Base-by-base conservation (phyloP, 139 green algal species). In the Pseudopediastrum boryanum region DNA sequence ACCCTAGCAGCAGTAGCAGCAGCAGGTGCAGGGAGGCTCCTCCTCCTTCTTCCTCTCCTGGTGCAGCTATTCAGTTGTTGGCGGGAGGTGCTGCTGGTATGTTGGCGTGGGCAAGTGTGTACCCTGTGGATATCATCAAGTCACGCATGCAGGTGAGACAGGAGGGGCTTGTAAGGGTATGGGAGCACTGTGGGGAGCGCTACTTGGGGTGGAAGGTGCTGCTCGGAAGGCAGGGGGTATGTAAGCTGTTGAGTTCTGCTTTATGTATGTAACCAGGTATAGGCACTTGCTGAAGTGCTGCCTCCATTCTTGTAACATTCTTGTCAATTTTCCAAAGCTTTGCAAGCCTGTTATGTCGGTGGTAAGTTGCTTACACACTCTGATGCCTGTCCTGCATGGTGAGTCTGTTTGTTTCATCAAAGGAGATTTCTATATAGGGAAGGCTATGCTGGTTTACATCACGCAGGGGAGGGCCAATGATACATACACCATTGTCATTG, bases 41-140 rank as follows among this genome's bases (percentile, higher is more conserved):
- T n/a, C n/a, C n/a, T n/a, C n/a, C n/a, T n/a, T n/a, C n/a, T n/a
- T n/a, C n/a, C n/a, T n/a, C n/a, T n/a, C n/a, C n/a, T n/a, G n/a
- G 36, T 58, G 68, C 71, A 31, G 46, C 35, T 52, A n/a, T 83
- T 23, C 77, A 83, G 77, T 66, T 83, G 29, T 3, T 85, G 13
- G 85, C 82, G 36, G 89, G 87, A 23, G 87, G 87, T 2, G n/a
- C 88, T 12, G 87, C 85, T 21, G 90, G 89, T 0, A 70, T 81
- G 2, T 21, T 88, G 1, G 83, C 89, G 27, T 94, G 89, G 88
- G 51, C 84, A 4, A 78, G 59, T 42, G 83, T 94, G 16, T 95
- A 95, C 65, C 87, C 86, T 3, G 43, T 95, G 13, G 92, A 95
- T 54, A 83, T 95, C 9, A 62, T 95, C 23, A 95, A 95, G 75